Percentiles rank a stretch among this genome's conserved stretches.
Evolutionary conservation across 306 rosid species (phyloP).

Genomic region (Abrus precatorius): DNA sequence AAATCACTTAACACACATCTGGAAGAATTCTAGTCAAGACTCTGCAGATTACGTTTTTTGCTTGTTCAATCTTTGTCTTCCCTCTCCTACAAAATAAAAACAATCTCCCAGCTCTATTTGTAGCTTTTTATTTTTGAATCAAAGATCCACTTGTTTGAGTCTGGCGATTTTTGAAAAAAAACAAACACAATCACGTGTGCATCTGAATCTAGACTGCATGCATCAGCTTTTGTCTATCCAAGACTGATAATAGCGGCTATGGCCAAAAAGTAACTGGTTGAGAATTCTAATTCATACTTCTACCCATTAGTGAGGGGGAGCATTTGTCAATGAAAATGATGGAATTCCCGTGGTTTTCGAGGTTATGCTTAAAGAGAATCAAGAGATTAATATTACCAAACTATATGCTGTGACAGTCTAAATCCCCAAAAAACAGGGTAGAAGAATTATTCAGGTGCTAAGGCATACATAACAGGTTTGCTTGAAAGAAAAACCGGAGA

Average conservation of each 20-base stretch:
- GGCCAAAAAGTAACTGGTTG: constrained; percentile 7
- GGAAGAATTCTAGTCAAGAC: not conserved
- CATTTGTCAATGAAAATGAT: constrained; percentile 4
- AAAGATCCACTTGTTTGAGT: not conserved
- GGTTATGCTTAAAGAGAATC: not conserved
- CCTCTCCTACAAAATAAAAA: not conserved
- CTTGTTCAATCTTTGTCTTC: not conserved
- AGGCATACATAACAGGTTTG: constrained; percentile 6
- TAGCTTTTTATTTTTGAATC: not conserved
- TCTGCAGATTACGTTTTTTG: not conserved
- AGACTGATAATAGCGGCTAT: constrained; percentile 3
- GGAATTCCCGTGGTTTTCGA: constrained; percentile 23
- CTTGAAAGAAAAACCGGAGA: not conserved
- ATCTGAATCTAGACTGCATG: constrained; percentile 11
- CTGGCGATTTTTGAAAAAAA: too few relatives aligned
- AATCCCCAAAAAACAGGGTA: not conserved
- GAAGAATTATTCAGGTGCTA: not conserved
- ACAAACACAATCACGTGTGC: not conserved
- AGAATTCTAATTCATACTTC: constrained; percentile 30
- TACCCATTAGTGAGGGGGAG: not conserved
- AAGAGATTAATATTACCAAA: constrained; percentile 14
- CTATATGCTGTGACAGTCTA: constrained; percentile 1
- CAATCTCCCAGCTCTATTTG: not conserved
- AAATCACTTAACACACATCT: constrained; percentile 5
- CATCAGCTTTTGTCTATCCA: too few relatives aligned